These are phyloP conservation scores for Oryza rufipogon DNA, from an alignment of 176 grass and related monocot genomes.

Conservation along the genomic window DNA sequence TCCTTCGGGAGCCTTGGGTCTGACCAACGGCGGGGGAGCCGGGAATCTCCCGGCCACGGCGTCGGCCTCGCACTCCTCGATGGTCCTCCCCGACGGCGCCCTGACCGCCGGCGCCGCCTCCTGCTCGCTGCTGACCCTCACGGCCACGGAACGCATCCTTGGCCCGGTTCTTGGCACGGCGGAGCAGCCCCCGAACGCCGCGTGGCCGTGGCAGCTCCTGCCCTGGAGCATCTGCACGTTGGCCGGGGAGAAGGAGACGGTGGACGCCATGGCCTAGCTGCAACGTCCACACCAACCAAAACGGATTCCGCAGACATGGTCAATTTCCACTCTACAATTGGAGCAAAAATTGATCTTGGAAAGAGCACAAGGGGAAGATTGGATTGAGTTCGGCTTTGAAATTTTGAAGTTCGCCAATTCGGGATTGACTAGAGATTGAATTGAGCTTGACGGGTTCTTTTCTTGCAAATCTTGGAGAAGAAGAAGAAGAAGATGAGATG, in stretches of 20 bases:
- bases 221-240: constrained; percentile 59
- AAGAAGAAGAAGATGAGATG: not conserved
- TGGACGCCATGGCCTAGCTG: constrained; percentile 61
- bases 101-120: constrained; percentile 52
- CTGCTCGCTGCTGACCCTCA: constrained; percentile 72
- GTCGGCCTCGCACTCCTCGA: constrained; percentile 95
- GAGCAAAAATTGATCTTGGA: not conserved
- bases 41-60: constrained; percentile 83
- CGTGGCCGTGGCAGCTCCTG: constrained; percentile 45
- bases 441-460: constrained; percentile 20
- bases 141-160: constrained; percentile 37
- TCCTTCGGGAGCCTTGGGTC: constrained; percentile 71
- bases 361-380: not conserved
- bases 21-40: constrained; percentile 51
- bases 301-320: constrained; percentile 28
- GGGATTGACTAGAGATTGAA: not conserved
- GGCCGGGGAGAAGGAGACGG: constrained; percentile 63
- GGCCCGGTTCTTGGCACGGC: constrained; percentile 36
- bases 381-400: not conserved
- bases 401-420: not conserved
- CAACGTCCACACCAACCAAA: not conserved
- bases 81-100: constrained; percentile 64
- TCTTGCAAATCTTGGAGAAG: constrained; percentile 31
- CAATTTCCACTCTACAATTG: not conserved
- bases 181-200: constrained; percentile 35